Percentiles rank a stretch among this genome's conserved stretches.
These are phyloP conservation scores for Aspergillus sparsus DNA, from an alignment of 495 filamentous ascomycete genomes.

Conservation along the genomic window DNA sequence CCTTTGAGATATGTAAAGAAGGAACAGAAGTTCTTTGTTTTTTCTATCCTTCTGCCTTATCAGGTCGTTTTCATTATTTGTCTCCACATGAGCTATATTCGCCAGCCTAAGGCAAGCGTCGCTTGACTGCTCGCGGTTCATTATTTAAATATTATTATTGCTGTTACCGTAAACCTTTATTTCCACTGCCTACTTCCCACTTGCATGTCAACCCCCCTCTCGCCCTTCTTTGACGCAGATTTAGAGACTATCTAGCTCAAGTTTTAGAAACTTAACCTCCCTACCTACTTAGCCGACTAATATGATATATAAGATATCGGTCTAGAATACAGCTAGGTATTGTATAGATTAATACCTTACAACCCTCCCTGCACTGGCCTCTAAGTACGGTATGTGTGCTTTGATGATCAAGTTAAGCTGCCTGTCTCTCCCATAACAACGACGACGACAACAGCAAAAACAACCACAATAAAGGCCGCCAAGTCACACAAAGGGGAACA, in stretches of 20 bases:
- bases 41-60: neutral
- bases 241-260: neutral
- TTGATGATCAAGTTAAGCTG: conserved; percentile 4
- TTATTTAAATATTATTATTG: neutral
- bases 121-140: neutral
- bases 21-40: neutral
- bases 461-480: neutral
- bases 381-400: conserved; percentile 7
- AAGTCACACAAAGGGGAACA: conserved; percentile 2
- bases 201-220: neutral
- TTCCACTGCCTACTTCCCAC: neutral
- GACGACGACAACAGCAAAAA: neutral
- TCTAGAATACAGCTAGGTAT: neutral
- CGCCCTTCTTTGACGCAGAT: neutral
- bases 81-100: conserved; percentile 4
- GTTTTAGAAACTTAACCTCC: neutral
- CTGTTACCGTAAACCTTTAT: no score
- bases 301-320: conserved; percentile 6
- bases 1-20: neutral
- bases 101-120: neutral
- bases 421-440: conserved; percentile 7
- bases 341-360: conserved; percentile 11
- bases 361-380: conserved; percentile 20
- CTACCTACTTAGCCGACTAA: neutral
- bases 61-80: conserved; percentile 3